Evolutionary conservation across 805 yeast genomes (phyloP).

Genomic region (Kodamaea hsintzibuensis): DNA sequence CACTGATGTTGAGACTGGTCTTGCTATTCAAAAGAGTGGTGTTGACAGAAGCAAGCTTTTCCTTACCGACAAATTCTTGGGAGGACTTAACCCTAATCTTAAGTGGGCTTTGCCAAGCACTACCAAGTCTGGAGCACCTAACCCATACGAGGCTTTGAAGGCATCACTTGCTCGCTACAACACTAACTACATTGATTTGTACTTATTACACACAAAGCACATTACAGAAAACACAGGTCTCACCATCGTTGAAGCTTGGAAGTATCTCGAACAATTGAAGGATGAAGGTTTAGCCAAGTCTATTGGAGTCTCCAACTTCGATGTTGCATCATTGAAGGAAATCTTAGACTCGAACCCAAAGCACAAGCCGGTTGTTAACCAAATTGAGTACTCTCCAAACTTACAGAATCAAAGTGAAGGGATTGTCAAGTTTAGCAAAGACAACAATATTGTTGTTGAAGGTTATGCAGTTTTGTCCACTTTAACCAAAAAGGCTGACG

Average conservation of each 20-base stretch:
- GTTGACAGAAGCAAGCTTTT: conserved; percentile 46
- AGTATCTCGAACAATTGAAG: conserved; percentile 69
- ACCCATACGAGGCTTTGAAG: too few species aligned
- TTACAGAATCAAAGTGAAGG: conserved; percentile 71
- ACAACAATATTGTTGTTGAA: conserved; percentile 52
- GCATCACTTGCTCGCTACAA: too few species aligned
- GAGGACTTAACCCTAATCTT: too few species aligned
- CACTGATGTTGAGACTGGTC: conserved; percentile 55
- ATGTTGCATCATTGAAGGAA: conserved; percentile 67
- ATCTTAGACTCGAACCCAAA: conserved; percentile 60
- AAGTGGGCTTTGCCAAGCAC: too few species aligned
- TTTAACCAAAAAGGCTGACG: conserved; percentile 76
- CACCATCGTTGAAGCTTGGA: conserved; percentile 56
- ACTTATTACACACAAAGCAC: conserved; percentile 50
- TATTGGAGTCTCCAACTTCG: conserved; percentile 81
- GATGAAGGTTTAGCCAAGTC: conserved; percentile 64
- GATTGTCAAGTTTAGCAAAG: conserved; percentile 72
- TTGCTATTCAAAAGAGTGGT: conserved; percentile 45
- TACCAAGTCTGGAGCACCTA: too few species aligned
- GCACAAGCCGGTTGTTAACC: conserved; percentile 74
- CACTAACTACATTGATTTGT: conserved; percentile 51
- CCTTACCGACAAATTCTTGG: too few species aligned
- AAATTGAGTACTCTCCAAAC: conserved; percentile 91
- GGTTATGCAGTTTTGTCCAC: conserved; percentile 82
- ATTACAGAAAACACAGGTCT: conserved; percentile 33